Conservation (phyloP, 495 filamentous ascomycete species). For the Podospora anserina region DNA sequence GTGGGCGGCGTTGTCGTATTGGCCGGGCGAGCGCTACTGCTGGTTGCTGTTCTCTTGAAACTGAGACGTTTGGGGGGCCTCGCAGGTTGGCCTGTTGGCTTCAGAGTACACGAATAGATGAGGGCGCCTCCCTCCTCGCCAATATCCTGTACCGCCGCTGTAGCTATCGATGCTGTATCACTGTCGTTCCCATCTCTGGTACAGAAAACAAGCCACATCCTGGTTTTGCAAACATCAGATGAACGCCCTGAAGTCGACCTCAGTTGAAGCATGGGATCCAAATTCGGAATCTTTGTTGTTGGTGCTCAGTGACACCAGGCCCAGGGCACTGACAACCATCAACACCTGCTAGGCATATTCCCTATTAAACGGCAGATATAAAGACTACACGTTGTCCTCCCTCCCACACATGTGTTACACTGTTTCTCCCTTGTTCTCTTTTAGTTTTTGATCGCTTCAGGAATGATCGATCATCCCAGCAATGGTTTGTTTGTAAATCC, state of each 20-base stretch:
- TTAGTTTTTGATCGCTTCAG: not conserved
- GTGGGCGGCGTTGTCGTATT: slow-evolving; percentile 3
- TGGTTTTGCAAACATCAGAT: not conserved
- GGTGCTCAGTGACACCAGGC: not conserved
- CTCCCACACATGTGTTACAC: not conserved
- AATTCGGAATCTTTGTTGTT: not conserved
- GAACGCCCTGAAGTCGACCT: not conserved
- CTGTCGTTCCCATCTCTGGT: not conserved
- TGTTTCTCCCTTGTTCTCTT: not conserved
- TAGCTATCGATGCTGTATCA: not conserved
- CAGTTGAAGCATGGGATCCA: not conserved
- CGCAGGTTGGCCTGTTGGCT: not conserved
- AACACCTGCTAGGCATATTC: not conserved
- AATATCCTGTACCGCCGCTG: not conserved
- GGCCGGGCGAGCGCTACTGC: slow-evolving; percentile 9
- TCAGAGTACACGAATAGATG: not conserved
- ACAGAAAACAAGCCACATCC: not conserved
- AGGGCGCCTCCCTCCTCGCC: not conserved
- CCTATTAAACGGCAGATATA: not conserved
- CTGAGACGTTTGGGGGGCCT: slow-evolving; percentile 1
- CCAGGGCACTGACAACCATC: not conserved
- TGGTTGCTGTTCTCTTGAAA: slow-evolving; percentile 1
- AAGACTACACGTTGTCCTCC: not conserved
- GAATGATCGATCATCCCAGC: not conserved
- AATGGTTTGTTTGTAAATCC: not conserved